Base-by-base conservation (phyloP, 169 alveolate species). In the Perkinsus marinus region DNA sequence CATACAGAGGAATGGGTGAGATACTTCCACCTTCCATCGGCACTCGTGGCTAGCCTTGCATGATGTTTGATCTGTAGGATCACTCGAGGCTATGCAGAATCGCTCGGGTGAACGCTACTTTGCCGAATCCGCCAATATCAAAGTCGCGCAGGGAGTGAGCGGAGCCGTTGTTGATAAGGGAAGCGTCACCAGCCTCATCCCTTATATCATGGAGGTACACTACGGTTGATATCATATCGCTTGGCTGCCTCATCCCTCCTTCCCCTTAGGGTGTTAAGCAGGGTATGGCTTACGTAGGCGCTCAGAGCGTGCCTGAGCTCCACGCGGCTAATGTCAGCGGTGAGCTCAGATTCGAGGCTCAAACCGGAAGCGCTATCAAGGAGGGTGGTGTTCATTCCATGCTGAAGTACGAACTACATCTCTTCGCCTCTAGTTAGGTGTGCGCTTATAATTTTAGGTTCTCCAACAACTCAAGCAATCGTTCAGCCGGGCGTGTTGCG, bases 1-100 rank as follows among this genome's bases (percentile, higher is more conserved):
- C 94, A 30, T 97, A 96, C 93, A 93, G 98, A 68, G 98, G 98
- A 41, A 97, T 97, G 98, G 97, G 98, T 95, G 92, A 91, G 92
- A n/a, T n/a, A n/a, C 46, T 41, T 10, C 46, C n/a, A n/a, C n/a
- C n/a, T n/a, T n/a, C n/a, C n/a, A n/a, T n/a, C n/a, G n/a, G n/a
- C n/a, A n/a, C n/a, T n/a, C n/a, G n/a, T n/a, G n/a, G n/a, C n/a
- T n/a, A n/a, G n/a, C n/a, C n/a, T n/a, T n/a, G n/a, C n/a, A n/a
- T 41, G 19, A 41, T 93, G 94, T 89, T 91, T 94, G 19, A 89
- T 93, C 39, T 68, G 95, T 26, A 90, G 97, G 38, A 93, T 94
- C 93, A 34, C 92, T 37, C 92, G 94, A 93, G 5, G 47, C 90
- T 30, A 91, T 39, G 57, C 90, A 91, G 92, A 93, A 47, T 30